Percentiles rank a stretch among this genome's conserved stretches.
Conservation (phyloP, 2,329 filamentous ascomycete genomes). For the Geosmithia flava region DNA sequence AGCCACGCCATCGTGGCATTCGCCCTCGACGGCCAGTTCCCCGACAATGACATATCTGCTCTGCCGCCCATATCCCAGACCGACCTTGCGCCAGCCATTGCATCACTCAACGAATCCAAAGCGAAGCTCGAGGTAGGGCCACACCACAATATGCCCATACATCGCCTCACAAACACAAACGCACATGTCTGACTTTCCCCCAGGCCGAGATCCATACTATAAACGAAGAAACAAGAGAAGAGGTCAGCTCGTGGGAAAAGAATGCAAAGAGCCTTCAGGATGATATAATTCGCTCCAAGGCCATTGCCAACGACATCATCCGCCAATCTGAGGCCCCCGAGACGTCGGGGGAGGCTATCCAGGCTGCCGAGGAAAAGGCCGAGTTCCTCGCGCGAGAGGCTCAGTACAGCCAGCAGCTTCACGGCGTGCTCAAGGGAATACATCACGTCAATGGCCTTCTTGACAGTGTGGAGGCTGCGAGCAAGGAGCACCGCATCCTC, state of each 20-base stretch:
- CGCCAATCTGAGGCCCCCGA: constrained; percentile 57
- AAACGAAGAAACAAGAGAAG: constrained; percentile 63
- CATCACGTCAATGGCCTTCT: constrained; percentile 48
- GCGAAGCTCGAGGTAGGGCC: constrained; percentile 24
- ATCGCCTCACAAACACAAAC: background rate
- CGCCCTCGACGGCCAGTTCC: constrained; percentile 25
- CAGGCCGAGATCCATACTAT: constrained; percentile 57
- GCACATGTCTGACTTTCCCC: background rate
- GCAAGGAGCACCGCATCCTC: constrained; percentile 39
- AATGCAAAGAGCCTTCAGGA: constrained; percentile 76
- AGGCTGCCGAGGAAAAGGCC: constrained; percentile 40
- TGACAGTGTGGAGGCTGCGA: constrained; percentile 45
- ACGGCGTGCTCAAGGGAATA: constrained; percentile 35
- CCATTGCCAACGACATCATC: constrained; percentile 70
- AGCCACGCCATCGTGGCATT: constrained; percentile 28
- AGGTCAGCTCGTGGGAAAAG: constrained; percentile 75
- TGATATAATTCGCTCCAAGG: constrained; percentile 72
- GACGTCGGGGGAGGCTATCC: constrained; percentile 36
- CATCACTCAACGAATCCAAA: constrained; percentile 22
- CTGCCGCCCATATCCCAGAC: constrained; percentile 23
- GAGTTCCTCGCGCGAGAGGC: constrained; percentile 46
- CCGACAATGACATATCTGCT: constrained; percentile 22
- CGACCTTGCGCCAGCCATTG: constrained; percentile 24
- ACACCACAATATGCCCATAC: background rate
- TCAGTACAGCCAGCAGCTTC: constrained; percentile 45